Percentiles rank a stretch among this genome's conserved stretches.
Evolutionary conservation across 163 green algal genomes (phyloP).

Genomic region (Coccomyxa subellipsoidea): DNA sequence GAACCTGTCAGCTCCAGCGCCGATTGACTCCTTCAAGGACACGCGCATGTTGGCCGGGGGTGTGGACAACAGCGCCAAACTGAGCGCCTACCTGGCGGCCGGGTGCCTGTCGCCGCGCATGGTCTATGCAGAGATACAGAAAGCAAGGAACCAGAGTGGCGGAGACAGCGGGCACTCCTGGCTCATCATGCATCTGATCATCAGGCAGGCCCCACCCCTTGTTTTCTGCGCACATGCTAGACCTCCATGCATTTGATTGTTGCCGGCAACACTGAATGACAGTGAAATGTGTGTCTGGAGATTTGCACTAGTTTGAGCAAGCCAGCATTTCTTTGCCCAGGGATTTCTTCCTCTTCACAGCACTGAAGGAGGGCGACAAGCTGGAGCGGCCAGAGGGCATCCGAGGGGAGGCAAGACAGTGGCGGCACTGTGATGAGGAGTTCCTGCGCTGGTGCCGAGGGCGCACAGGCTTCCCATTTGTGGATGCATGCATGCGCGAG

Average conservation of each 20-base stretch:
- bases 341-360: constrained; percentile 53
- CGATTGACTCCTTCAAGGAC: constrained; percentile 3
- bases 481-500: constrained; percentile 42
- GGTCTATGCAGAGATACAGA: constrained; percentile 6
- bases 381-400: constrained; percentile 14
- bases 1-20: not conserved
- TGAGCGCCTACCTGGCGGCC: constrained; percentile 27
- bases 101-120: constrained; percentile 33
- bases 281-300: too few relatives aligned
- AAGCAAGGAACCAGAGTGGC: not conserved
- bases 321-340: constrained; percentile 11
- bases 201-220: constrained; percentile 26
- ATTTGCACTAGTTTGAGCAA: too few relatives aligned
- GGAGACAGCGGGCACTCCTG: constrained; percentile 6
- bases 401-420: not conserved
- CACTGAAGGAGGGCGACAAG: constrained; percentile 32
- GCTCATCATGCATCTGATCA: constrained; percentile 40
- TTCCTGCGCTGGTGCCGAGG: constrained; percentile 18
- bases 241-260: too few relatives aligned
- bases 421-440: not conserved
- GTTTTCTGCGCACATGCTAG: too few relatives aligned
- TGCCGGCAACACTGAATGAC: too few relatives aligned
- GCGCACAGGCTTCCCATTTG: constrained; percentile 19
- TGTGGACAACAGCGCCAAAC: constrained; percentile 34
- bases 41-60: constrained; percentile 7